Percentiles rank a stretch among this genome's conserved stretches.
phyloP scores from a whole-genome alignment of 768 basidiomycete genomes.

The Psilocybe cubensis region DNA sequence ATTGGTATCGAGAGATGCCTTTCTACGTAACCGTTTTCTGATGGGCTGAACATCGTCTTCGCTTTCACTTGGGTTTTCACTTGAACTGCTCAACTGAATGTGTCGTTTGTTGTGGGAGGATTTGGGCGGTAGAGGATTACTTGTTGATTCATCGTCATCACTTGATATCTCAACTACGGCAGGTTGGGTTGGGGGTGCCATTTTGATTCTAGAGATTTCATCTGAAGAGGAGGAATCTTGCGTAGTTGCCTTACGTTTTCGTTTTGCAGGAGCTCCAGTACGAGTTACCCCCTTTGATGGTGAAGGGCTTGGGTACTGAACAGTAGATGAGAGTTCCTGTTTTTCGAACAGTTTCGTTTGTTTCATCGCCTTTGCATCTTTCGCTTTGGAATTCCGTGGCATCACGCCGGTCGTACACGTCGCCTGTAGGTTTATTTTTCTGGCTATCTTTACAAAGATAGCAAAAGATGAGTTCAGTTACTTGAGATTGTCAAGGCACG shows the following conservation, averaged over 20 bases:
- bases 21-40: slow-evolving; percentile 9
- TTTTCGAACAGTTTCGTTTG: slow-evolving; percentile 47
- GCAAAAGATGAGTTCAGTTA: no score
- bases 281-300: background rate
- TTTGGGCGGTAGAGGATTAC: background rate
- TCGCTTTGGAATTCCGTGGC: slow-evolving; percentile 6
- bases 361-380: slow-evolving; percentile 31
- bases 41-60: slow-evolving; percentile 6
- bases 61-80: slow-evolving; percentile 4
- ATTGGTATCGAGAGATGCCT: background rate
- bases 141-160: slow-evolving; percentile 15
- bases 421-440: no score
- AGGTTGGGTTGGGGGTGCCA: slow-evolving; percentile 39
- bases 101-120: background rate
- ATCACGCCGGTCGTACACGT: no score
- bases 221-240: slow-evolving; percentile 39
- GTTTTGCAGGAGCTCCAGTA: background rate
- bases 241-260: slow-evolving; percentile 4
- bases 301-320: background rate
- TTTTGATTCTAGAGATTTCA: slow-evolving; percentile 53
- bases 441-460: no score
- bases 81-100: slow-evolving; percentile 4
- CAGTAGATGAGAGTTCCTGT: background rate
- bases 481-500: no score
- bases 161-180: slow-evolving; percentile 11